Conservation (phyloP, 306 rosid genomes). For the Lotus japonicus region DNA sequence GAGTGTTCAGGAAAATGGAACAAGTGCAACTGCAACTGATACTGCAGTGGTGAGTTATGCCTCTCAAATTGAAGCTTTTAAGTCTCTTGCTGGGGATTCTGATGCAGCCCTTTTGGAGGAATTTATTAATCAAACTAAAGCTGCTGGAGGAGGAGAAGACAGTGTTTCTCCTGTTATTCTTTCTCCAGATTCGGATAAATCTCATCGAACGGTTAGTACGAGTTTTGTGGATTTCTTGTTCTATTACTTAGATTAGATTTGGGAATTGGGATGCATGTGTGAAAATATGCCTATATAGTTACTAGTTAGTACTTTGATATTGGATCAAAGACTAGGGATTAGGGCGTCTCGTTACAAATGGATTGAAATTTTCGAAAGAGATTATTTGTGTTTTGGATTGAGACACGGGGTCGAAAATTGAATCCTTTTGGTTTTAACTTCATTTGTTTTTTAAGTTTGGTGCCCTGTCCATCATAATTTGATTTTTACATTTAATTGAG, state of each 20-base stretch:
- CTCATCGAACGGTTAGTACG: conserved; percentile 74
- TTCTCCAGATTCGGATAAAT: conserved; percentile 70
- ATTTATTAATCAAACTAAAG: conserved; percentile 48
- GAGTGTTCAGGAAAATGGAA: conserved; percentile 39
- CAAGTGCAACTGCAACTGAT: conserved; percentile 12
- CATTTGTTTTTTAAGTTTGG: neutral
- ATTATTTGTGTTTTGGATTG: neutral
- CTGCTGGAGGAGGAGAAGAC: conserved; percentile 45
- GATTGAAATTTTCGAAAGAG: neutral
- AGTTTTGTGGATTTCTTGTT: neutral
- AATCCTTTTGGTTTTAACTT: conserved; percentile 7
- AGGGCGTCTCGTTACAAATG: neutral
- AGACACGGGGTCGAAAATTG: neutral
- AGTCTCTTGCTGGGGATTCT: conserved; percentile 59
- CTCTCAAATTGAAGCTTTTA: conserved; percentile 62
- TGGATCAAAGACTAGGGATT: neutral
- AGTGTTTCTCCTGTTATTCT: conserved; percentile 51
- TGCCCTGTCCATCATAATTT: neutral
- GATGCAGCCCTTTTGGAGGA: conserved; percentile 56
- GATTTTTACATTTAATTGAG: neutral
- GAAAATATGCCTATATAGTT: neutral
- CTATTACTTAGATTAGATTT: neutral
- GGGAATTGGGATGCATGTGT: neutral
- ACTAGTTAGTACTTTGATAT: neutral
- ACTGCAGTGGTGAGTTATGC: conserved; percentile 41